Evolutionary conservation across 495 filamentous ascomycete genomes (phyloP).

Genomic region (Neurospora tetrasperma): DNA sequence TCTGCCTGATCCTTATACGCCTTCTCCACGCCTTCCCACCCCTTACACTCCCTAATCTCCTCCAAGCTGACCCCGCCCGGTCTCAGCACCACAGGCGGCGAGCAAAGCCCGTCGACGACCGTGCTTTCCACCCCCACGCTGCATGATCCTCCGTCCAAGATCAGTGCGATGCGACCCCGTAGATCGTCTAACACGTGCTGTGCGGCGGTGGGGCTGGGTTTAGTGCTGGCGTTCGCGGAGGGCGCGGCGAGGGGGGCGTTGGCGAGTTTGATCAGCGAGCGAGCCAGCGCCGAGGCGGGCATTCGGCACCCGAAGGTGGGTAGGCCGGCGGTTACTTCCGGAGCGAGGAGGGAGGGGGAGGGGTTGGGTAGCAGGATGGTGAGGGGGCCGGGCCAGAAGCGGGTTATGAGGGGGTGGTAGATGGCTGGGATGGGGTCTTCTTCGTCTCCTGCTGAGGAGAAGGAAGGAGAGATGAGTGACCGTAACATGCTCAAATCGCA

Average conservation of each 20-base stretch:
- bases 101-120: conserved; percentile 80
- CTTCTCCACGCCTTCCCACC: conserved; percentile 68
- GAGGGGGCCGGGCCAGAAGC: conserved; percentile 91
- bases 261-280: conserved; percentile 68
- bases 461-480: conserved; percentile 35
- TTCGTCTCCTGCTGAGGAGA: background rate
- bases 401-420: conserved; percentile 68
- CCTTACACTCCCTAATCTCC: conserved; percentile 46
- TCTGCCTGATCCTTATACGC: conserved; percentile 64
- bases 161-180: conserved; percentile 69
- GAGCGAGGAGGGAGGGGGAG: conserved; percentile 55
- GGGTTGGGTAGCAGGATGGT: conserved; percentile 85
- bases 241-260: conserved; percentile 82
- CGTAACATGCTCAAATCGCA: conserved; percentile 71
- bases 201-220: conserved; percentile 81
- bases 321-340: conserved; percentile 78
- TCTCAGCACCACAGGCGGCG: conserved; percentile 70
- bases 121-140: conserved; percentile 91
- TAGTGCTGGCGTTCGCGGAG: conserved; percentile 87
- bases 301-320: conserved; percentile 84
- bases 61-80: conserved; percentile 91
- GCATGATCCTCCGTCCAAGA: conserved; percentile 83
- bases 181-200: conserved; percentile 83
- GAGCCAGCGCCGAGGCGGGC: conserved; percentile 73
- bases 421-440: conserved; percentile 59